These are phyloP conservation scores for Aspergillus haitiensis DNA, from an alignment of 495 filamentous ascomycete genomes.

Conservation along the genomic window DNA sequence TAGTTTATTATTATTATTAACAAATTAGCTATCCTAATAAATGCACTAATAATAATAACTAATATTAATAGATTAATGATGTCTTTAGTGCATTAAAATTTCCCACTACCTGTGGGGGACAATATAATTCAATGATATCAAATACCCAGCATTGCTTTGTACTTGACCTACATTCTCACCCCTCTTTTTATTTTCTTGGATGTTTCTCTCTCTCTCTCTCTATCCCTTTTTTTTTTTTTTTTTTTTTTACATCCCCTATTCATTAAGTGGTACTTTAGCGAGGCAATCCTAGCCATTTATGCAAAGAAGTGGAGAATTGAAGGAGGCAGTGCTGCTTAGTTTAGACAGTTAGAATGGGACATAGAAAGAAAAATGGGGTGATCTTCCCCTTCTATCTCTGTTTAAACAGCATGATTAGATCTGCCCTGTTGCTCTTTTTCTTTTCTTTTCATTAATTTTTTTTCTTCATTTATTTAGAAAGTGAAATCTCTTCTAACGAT, in stretches of 20 bases:
- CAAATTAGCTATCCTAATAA: no score
- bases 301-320: slow-evolving; percentile 8
- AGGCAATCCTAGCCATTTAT: background rate
- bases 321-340: slow-evolving; percentile 13
- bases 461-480: no score
- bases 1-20: no score
- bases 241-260: background rate
- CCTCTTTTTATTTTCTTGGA: background rate
- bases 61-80: no score
- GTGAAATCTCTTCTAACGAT: no score
- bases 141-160: background rate
- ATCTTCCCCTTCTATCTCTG: background rate
- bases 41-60: no score
- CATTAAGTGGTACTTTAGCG: background rate
- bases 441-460: no score
- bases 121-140: no score
- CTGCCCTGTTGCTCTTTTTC: no score
- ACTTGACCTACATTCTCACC: background rate
- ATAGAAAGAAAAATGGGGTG: background rate
- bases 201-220: background rate
- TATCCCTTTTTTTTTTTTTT: background rate
- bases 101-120: no score
- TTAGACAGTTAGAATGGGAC: slow-evolving; percentile 1
- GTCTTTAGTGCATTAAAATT: no score
- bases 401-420: background rate